Base-by-base conservation (phyloP, 2,329 filamentous ascomycete genomes). In the Aspergillus novofumigatus region DNA sequence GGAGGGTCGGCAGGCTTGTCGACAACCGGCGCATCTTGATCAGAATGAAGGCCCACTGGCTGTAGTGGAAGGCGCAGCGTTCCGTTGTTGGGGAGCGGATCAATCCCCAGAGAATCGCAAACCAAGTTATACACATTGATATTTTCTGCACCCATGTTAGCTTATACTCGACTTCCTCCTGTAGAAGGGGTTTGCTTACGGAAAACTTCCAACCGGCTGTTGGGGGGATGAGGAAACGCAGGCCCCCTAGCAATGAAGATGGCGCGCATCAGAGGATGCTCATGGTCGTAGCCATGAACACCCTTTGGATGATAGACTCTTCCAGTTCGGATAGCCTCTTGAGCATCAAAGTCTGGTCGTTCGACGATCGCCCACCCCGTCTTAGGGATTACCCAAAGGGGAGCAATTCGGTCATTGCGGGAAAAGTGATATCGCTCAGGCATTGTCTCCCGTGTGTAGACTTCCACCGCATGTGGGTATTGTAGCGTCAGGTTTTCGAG, bases 101-200 rank as follows among this genome's bases (percentile, higher is more conserved):
- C 72, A 56, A 97, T 78, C 11, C 88, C 87, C 26, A 97, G 76
- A 0, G 90, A 92, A 74, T 97, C 92, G 71, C 93, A 97, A 48
- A 97, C 76, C 60, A 97, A 90, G 68, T 96, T 96, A 77, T 97
- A 97, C 8, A 97, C 89, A 67, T 97, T 90, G 58, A 86, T 92
- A 63, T 97, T 97, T 83, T 97, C 90, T 93, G 65, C 25, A 4
- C 21, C 25, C 21, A 25, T 28, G 50, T 62, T 57, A 62, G 51
- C n/a, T n/a, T 14, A 10, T 4, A 21, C 47, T 6, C n/a, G 28
- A 26, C 26, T 32, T 7, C 14, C 14, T 38, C 14, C 32, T 38
- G 32, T 38, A 4, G 21, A 21, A 21, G 20, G 21, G 56, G 7
- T 20, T 2, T n/a, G 83, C 89, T 84, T 83, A 92, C 90, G 92